A percentile compares a stretch with the other conserved stretches of the same genome.
phyloP scores from a whole-genome alignment of 148 eudicot species.

The Arctostaphylos glauca region DNA sequence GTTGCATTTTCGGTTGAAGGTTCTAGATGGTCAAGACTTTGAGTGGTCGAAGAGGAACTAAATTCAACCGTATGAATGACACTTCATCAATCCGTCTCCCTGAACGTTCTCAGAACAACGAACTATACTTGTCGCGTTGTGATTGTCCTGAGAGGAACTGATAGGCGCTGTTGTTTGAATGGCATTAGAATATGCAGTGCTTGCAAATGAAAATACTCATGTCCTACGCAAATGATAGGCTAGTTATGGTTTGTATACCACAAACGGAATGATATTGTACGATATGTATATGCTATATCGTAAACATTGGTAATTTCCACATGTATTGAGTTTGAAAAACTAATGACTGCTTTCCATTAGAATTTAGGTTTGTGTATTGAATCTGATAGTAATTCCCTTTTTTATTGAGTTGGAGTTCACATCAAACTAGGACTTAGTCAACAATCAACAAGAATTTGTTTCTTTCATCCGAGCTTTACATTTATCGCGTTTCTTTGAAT shows the following conservation, averaged over 20 bases:
- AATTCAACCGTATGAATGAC: not conserved
- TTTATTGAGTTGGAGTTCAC: not conserved
- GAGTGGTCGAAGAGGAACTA: not conserved
- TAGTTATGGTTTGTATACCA: not conserved
- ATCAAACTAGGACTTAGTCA: not conserved
- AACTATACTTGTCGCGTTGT: not conserved
- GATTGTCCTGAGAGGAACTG: not conserved
- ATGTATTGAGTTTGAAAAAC: slow-evolving; percentile 1
- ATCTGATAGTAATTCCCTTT: not conserved
- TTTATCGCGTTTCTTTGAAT: not conserved
- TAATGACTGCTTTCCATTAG: not conserved
- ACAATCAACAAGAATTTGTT: not conserved
- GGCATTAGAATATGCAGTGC: not conserved
- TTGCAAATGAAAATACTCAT: not conserved
- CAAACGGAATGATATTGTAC: not conserved
- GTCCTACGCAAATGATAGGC: not conserved
- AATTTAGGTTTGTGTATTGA: not conserved
- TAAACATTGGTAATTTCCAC: not conserved
- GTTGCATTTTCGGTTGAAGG: not conserved
- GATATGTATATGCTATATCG: not conserved
- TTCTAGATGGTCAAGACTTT: not conserved
- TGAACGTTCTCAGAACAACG: not conserved
- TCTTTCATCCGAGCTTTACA: not conserved
- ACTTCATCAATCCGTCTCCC: not conserved
- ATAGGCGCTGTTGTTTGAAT: not conserved